Evolutionary conservation across 345 rosid genomes (phyloP), one percentile per base, ranked within the genome.

Genomic region (Noccaea caerulescens): DNA sequence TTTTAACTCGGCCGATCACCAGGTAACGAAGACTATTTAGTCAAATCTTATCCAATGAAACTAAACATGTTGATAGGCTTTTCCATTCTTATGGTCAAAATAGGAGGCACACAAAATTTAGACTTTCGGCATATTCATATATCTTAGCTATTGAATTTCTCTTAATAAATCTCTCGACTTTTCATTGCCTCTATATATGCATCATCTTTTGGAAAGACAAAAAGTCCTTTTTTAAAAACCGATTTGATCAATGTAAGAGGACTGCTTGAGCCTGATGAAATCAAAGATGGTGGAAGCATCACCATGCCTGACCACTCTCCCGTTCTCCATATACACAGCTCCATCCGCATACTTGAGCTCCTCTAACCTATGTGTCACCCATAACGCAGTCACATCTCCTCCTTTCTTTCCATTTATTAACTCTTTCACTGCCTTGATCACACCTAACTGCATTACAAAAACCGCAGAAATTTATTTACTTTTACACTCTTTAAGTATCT

Each of bases 341-440:
- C 96, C 97, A 72, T 94, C 95, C 9, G 95, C 97, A 68, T 80
- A 85, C 80, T 86, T 77, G 0, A 94, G 90, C 77, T 94, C 99
- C 80, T 94, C 96, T 77, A 94, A 76, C 47, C 93, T 83, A 84
- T 91, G 99, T 20, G 97, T 94, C 37, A 89, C 96, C 97, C 98
- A 93, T 56, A 91, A 70, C 2, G 95, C 96, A 0, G 96, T 89
- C 62, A 93, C 90, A 10, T 83, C 89, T 68, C 81, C 84, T 9
- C 89, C 84, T 72, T 75, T 78, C 66, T 72, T 72, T 23, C 67
- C 80, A 51, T 76, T 69, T 77, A 94, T 66, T 6, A 81, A 68
- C 42, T 72, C 84, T 77, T 87, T 92, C 18, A 89, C 89, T 1
- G 96, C 96, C 73, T 87, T 84, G 73, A 94, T 82, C 76, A 94